Percentiles rank a stretch among this genome's conserved stretches.
Conservation (phyloP, 352 stramenopile species). For the Phytophthora foliorum region DNA sequence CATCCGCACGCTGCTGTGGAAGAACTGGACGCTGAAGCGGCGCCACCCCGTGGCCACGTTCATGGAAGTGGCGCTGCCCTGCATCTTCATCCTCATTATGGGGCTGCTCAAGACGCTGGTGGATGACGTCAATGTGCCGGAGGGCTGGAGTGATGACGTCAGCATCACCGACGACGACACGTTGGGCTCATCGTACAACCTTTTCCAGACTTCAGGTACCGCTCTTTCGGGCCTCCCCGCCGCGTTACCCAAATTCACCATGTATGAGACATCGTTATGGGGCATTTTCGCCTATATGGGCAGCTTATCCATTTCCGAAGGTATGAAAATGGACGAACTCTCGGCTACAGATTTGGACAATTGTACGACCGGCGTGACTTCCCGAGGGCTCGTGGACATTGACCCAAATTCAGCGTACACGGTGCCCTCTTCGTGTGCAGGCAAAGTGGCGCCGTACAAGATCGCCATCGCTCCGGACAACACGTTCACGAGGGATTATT, state of each 20-base stretch:
- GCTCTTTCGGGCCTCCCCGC: slow-evolving; percentile 39
- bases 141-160: slow-evolving; percentile 56
- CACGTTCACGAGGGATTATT: slow-evolving; percentile 70
- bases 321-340: slow-evolving; percentile 55
- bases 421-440: slow-evolving; percentile 45
- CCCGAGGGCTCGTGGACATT: slow-evolving; percentile 41
- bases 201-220: slow-evolving; percentile 53
- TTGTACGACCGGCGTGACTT: slow-evolving; percentile 42
- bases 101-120: slow-evolving; percentile 62
- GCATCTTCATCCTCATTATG: slow-evolving; percentile 69
- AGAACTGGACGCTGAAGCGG: slow-evolving; percentile 75
- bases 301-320: slow-evolving; percentile 47
- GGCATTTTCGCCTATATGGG: slow-evolving; percentile 64
- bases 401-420: slow-evolving; percentile 46
- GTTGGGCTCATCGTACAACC: slow-evolving; percentile 56
- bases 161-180: slow-evolving; percentile 31
- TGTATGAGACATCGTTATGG: slow-evolving; percentile 63
- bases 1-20: slow-evolving; percentile 63
- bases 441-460: slow-evolving; percentile 66
- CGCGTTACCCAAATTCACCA: slow-evolving; percentile 55
- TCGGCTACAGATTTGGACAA: slow-evolving; percentile 32
- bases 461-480: slow-evolving; percentile 69
- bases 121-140: slow-evolving; percentile 55
- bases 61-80: slow-evolving; percentile 63
- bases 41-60: slow-evolving; percentile 62